Evolutionary conservation across 306 rosid species (phyloP).

Genomic region (Vigna unguiculata): DNA sequence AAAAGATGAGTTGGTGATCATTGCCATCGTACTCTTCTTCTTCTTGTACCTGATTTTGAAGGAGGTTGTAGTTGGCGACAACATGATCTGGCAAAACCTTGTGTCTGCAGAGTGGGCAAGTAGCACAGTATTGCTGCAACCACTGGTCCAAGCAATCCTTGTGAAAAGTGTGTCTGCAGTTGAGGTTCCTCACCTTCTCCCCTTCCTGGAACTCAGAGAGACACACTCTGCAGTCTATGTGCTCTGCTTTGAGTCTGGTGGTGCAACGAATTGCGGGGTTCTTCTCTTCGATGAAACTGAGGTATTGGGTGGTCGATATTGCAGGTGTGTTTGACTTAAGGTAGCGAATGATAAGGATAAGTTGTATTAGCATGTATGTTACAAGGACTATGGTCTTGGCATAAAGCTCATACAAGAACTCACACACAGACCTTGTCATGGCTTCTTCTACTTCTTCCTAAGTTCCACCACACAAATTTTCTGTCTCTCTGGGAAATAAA

Average conservation of each 20-base stretch:
- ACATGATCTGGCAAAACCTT: constrained; percentile 78
- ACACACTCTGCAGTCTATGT: constrained; percentile 77
- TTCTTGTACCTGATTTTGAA: constrained; percentile 65
- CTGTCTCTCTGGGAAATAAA: neutral
- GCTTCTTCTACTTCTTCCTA: constrained; percentile 38
- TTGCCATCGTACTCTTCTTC: constrained; percentile 59
- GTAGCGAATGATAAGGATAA: constrained; percentile 51
- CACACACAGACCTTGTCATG: constrained; percentile 70
- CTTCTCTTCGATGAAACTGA: constrained; percentile 72
- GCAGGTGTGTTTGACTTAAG: constrained; percentile 51
- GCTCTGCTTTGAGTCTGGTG: constrained; percentile 2
- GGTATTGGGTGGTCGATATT: constrained; percentile 70
- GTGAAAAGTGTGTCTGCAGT: constrained; percentile 83
- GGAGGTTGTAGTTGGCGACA: constrained; percentile 57
- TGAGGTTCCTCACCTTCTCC: constrained; percentile 67
- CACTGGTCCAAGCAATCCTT: constrained; percentile 83
- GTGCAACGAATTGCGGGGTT: constrained; percentile 65
- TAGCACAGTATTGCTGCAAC: constrained; percentile 75
- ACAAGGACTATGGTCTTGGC: constrained; percentile 62
- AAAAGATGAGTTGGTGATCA: constrained; percentile 62
- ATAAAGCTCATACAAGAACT: constrained; percentile 65
- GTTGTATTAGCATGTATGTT: constrained; percentile 62
- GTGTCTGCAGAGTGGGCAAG: constrained; percentile 90
- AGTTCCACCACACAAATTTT: neutral
- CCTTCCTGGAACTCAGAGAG: constrained; percentile 81